Evolutionary conservation across 179 eudicot species (phyloP).

Genomic region (Silene noctiflora): DNA sequence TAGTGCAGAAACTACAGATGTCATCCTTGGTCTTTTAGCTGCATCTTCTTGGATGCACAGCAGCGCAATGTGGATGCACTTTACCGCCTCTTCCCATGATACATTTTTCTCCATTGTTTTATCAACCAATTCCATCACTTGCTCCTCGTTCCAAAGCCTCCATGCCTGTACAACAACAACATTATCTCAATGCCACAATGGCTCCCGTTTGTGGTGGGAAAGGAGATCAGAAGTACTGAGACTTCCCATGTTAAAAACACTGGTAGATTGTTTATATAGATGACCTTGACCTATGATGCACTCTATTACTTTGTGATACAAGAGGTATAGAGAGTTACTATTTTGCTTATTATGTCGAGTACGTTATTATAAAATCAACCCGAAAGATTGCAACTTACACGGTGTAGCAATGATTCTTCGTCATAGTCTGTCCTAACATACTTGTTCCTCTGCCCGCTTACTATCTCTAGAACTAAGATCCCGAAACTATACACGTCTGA

Average conservation of each 20-base stretch:
- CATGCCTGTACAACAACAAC: constrained; percentile 37
- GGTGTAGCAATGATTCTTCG: constrained; percentile 27
- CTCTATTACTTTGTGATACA: too few species aligned
- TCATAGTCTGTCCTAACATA: constrained; percentile 17
- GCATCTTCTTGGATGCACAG: constrained; percentile 52
- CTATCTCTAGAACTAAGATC: constrained; percentile 31
- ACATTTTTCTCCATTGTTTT: constrained; percentile 22
- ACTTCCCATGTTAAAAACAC: too few species aligned
- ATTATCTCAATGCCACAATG: neutral
- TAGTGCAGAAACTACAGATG: constrained; percentile 41
- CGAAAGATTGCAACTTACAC: constrained; percentile 20
- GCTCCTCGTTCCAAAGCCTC: constrained; percentile 50
- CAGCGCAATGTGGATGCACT: constrained; percentile 53
- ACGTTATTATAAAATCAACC: neutral
- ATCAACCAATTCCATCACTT: constrained; percentile 34
- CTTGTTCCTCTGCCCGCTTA: constrained; percentile 33
- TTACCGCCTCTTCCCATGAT: constrained; percentile 31
- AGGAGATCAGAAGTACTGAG: too few species aligned
- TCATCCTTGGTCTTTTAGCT: constrained; percentile 42
- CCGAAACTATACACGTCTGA: constrained; percentile 39
- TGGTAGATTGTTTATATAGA: too few species aligned
- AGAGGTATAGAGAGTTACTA: too few species aligned
- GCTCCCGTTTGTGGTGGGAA: too few species aligned
- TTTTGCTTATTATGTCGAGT: too few species aligned
- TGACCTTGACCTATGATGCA: too few species aligned